phyloP scores from a whole-genome alignment of 306 rosid species.

The Cucurbita moschata region DNA sequence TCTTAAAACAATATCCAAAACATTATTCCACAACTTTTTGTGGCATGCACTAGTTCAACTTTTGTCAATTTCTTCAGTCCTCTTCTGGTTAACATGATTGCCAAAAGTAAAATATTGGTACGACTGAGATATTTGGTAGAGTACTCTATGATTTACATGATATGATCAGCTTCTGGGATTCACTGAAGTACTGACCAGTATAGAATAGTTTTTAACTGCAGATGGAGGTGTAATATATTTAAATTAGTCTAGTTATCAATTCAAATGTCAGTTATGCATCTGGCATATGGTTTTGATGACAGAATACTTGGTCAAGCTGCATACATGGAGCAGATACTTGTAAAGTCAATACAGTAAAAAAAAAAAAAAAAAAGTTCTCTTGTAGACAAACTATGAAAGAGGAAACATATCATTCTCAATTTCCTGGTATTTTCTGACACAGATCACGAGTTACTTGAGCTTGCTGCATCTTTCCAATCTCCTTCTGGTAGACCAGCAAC shows the following conservation, averaged over 20 bases:
- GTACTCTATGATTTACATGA: background rate
- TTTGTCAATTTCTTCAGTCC: background rate
- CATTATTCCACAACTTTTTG: background rate
- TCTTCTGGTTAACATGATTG: background rate
- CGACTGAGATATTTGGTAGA: background rate
- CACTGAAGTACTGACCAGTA: background rate
- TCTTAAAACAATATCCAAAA: background rate
- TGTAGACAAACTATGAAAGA: background rate
- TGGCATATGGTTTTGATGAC: background rate
- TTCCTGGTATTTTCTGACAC: conserved; percentile 14
- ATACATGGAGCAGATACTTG: background rate
- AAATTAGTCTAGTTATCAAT: background rate
- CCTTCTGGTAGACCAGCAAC: conserved; percentile 45
- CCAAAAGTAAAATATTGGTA: background rate
- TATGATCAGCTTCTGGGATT: background rate
- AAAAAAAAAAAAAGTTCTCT: background rate
- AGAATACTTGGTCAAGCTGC: background rate
- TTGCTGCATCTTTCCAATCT: conserved; percentile 64
- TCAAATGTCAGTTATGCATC: background rate
- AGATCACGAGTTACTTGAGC: conserved; percentile 65
- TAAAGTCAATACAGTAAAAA: background rate
- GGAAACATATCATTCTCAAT: background rate
- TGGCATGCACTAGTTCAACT: background rate
- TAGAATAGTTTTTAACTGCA: background rate
- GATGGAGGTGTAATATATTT: background rate